A percentile compares a stretch with the other conserved stretches of the same genome.
Conservation (phyloP, 1,284 basidiomycete genomes). For the Limonomyces culmigenus region DNA sequence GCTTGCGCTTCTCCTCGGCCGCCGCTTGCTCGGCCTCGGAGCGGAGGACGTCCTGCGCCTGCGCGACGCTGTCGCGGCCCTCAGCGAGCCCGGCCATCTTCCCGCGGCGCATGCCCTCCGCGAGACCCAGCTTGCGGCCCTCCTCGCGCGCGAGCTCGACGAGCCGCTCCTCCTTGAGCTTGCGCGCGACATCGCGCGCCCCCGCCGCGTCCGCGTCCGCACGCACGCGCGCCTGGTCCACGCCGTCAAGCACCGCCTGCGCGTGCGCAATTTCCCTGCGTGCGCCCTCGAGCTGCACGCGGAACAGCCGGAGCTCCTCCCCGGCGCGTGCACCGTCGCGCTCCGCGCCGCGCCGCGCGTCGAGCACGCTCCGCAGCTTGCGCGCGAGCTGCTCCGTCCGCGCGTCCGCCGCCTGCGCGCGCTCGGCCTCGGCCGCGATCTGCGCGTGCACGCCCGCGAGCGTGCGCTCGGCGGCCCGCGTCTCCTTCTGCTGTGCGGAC, state of each 20-base stretch:
- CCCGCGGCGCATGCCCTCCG: constrained; percentile 33
- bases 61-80: constrained; percentile 7
- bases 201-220: constrained; percentile 28
- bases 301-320: constrained; percentile 32
- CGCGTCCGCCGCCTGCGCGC: constrained; percentile 24
- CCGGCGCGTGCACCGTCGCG: constrained; percentile 22
- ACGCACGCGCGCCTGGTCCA: constrained; percentile 30
- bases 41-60: too few relatives aligned
- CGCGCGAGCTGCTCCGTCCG: constrained; percentile 21
- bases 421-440: constrained; percentile 24
- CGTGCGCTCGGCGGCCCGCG: too few relatives aligned
- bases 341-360: constrained; percentile 23
- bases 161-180: constrained; percentile 26
- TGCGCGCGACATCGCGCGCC: constrained; percentile 27
- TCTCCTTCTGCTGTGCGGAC: too few relatives aligned
- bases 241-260: constrained; percentile 21
- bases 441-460: too few relatives aligned
- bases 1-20: too few relatives aligned
- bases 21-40: too few relatives aligned
- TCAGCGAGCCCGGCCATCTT: constrained; percentile 18
- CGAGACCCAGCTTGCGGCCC: constrained; percentile 33
- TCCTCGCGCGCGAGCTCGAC: constrained; percentile 33
- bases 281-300: constrained; percentile 33
- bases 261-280: constrained; percentile 27
- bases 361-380: constrained; percentile 23